Percentiles rank a stretch among this genome's conserved stretches.
Conservation (phyloP, 2,329 filamentous ascomycete species). For the Eutypella sp. region DNA sequence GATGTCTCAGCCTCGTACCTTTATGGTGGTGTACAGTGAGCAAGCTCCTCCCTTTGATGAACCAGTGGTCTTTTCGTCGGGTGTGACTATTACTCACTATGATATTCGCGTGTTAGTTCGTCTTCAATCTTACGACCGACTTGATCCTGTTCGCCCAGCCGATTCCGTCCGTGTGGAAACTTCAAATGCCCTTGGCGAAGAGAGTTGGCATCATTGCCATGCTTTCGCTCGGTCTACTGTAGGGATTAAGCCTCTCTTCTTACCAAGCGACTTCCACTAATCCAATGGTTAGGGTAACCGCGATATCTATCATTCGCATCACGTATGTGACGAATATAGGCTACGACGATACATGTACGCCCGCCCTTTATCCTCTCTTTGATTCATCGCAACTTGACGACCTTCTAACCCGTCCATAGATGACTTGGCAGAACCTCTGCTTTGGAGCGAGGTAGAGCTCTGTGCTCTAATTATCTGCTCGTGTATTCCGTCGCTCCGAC, state of each 20-base stretch:
- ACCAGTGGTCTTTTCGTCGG: neutral
- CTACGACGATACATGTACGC: slow-evolving; percentile 15
- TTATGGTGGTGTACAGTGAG: slow-evolving; percentile 30
- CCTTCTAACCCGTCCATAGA: slow-evolving; percentile 16
- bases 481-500: slow-evolving; percentile 26
- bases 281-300: slow-evolving; percentile 9
- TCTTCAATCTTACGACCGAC: slow-evolving; percentile 16
- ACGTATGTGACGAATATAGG: slow-evolving; percentile 8
- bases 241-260: too few relatives aligned
- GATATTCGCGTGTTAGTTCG: slow-evolving; percentile 10
- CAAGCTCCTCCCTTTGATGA: neutral
- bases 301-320: slow-evolving; percentile 15
- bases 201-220: slow-evolving; percentile 12
- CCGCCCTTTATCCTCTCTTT: neutral
- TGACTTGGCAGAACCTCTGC: slow-evolving; percentile 20
- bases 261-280: neutral
- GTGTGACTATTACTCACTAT: too few relatives aligned
- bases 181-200: slow-evolving; percentile 14
- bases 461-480: slow-evolving; percentile 28
- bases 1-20: slow-evolving; percentile 23
- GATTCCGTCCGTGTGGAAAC: slow-evolving; percentile 16
- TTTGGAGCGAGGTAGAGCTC: slow-evolving; percentile 28
- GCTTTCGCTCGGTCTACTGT: slow-evolving; percentile 18
- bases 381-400: neutral
- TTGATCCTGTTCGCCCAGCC: slow-evolving; percentile 16